These are phyloP conservation scores for Firmiana major DNA, from an alignment of 345 rosid genomes.

Conservation along the genomic window DNA sequence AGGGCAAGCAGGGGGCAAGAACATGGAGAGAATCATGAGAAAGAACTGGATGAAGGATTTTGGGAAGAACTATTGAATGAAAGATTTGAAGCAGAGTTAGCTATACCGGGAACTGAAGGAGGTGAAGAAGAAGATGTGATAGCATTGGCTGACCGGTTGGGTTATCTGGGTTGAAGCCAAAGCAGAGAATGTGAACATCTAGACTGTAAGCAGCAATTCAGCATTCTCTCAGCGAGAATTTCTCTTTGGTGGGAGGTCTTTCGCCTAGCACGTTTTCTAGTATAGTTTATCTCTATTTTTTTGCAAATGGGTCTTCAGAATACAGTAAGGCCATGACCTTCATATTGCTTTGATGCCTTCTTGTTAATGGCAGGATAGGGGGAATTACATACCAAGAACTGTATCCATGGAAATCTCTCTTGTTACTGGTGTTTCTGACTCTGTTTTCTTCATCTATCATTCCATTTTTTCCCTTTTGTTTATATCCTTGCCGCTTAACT, in stretches of 20 bases:
- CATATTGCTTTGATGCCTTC: slow-evolving; percentile 20
- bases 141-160: slow-evolving; percentile 42
- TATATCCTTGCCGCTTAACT: slow-evolving; percentile 5
- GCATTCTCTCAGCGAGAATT: neutral
- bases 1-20: slow-evolving; percentile 29
- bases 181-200: neutral
- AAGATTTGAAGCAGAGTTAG: slow-evolving; percentile 41
- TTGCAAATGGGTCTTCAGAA: neutral
- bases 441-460: slow-evolving; percentile 5
- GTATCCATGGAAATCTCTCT: slow-evolving; percentile 17
- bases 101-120: slow-evolving; percentile 21
- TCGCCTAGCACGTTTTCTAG: neutral
- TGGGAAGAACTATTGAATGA: slow-evolving; percentile 65
- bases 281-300: neutral
- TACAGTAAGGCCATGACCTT: slow-evolving; percentile 17
- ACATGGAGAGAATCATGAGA: slow-evolving; percentile 25
- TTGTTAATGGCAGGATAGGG: slow-evolving; percentile 35
- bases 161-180: slow-evolving; percentile 45
- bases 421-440: slow-evolving; percentile 32
- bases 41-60: slow-evolving; percentile 50
- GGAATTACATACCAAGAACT: slow-evolving; percentile 13
- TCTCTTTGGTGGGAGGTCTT: slow-evolving; percentile 12
- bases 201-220: neutral
- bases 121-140: slow-evolving; percentile 45
- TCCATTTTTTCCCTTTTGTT: neutral